Evolutionary conservation across 2,329 filamentous ascomycete species (phyloP), one percentile per base, ranked within the genome.

Genomic region (Pseudonectria buxi): DNA sequence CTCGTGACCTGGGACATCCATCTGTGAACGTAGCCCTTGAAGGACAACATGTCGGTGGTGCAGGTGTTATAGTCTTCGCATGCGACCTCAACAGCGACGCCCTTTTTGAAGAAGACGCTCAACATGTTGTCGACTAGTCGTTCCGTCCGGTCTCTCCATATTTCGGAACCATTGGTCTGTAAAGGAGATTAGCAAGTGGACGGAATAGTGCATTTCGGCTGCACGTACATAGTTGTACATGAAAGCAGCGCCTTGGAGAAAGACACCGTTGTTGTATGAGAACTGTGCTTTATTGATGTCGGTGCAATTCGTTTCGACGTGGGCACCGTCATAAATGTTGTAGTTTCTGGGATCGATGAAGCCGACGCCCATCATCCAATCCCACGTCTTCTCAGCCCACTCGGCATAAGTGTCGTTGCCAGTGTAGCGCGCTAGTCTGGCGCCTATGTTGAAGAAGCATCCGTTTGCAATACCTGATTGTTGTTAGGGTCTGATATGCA

Each of bases 371-470:
- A 56, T 56, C 11, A 77, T 68, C 76, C 83, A 81, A 28, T 84
- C 66, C 63, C 73, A 86, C 1, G 71, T 69, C 51, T 72, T 76
- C 37, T 71, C 68, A 1, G 81, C 82, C 68, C 76, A 80, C 6
- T 78, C 64, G 3, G 68, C 64, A 47, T 86, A 86, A 0, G 79
- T 81, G 2, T 65, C 49, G 49, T 86, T 83, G 24, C 65, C 65
- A 0, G 81, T 85, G 59, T 86, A 88, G 9, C 78, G 72, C 0
- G 79, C 83, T 10, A 90, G 69, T 7, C 85, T 75, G 12, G 84
- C 75, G n/a, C 70, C 75, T 14, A 81, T 58, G 53, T 81, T 77
- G 63, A 81, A 80, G 56, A 79, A 77, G 50, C 71, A 72, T 29
- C 73, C 76, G 43, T 78, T 80, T 15, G 76, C 72, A 38, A 78